These are phyloP conservation scores for Penicillium freii DNA, from an alignment of 2,329 filamentous ascomycete genomes.

Conservation along the genomic window DNA sequence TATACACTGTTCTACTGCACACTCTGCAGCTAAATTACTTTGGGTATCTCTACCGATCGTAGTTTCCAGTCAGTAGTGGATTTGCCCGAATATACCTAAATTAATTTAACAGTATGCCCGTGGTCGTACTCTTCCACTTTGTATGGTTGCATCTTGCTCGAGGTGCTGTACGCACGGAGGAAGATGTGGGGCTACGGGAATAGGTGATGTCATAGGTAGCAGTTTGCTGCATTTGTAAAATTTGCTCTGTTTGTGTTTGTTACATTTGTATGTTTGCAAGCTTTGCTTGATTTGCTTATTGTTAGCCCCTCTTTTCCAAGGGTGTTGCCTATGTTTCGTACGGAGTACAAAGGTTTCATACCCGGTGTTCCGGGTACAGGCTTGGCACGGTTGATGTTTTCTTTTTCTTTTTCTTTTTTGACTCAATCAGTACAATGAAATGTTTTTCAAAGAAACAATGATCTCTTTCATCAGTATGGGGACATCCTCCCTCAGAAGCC, in stretches of 20 bases:
- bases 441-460: not conserved
- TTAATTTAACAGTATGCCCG: not conserved
- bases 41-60: not conserved
- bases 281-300: not conserved
- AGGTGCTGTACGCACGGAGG: not conserved
- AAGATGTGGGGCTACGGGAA: not conserved
- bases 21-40: not conserved
- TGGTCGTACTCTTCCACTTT: not conserved
- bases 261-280: slow-evolving; percentile 6
- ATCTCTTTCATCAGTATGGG: not conserved
- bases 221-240: slow-evolving; percentile 19
- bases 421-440: not conserved
- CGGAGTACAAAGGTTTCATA: too few relatives aligned
- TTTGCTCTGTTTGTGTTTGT: slow-evolving; percentile 21
- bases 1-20: not conserved
- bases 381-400: too few relatives aligned
- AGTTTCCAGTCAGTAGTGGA: not conserved
- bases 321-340: not conserved
- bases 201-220: slow-evolving; percentile 21
- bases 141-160: slow-evolving; percentile 16
- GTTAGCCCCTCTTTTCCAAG: too few relatives aligned
- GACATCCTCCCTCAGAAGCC: not conserved
- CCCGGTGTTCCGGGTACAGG: too few relatives aligned
- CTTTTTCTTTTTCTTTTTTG: too few relatives aligned
- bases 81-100: too few relatives aligned